These are phyloP conservation scores for Debaryomyces udenii DNA, from an alignment of 1,139 yeast genomes.

Conservation along the genomic window DNA sequence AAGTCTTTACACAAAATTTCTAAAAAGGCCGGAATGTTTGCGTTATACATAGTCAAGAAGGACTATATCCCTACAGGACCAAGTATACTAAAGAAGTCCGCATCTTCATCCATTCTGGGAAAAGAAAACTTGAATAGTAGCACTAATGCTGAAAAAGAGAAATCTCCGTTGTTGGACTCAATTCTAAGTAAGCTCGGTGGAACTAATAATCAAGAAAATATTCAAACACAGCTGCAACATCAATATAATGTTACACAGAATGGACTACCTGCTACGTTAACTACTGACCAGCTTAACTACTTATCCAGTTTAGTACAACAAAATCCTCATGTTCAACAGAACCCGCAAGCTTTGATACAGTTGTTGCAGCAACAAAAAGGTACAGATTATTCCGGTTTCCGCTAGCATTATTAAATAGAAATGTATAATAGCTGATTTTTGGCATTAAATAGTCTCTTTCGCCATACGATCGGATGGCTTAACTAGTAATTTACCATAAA, in stretches of 20 bases:
- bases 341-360: slow-evolving; percentile 24
- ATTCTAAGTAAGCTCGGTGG: slow-evolving; percentile 21
- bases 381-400: slow-evolving; percentile 4
- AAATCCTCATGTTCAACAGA: slow-evolving; percentile 27
- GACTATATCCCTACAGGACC: slow-evolving; percentile 33
- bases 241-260: slow-evolving; percentile 1
- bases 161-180: slow-evolving; percentile 20
- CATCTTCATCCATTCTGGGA: slow-evolving; percentile 6
- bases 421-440: slow-evolving; percentile 2
- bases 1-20: slow-evolving; percentile 20
- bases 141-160: slow-evolving; percentile 1
- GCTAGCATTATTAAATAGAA: slow-evolving; percentile 2
- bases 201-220: slow-evolving; percentile 1
- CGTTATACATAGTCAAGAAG: slow-evolving; percentile 50
- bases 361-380: slow-evolving; percentile 20
- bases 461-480: background rate
- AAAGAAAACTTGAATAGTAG: background rate
- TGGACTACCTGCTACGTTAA: slow-evolving; percentile 10
- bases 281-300: slow-evolving; percentile 19
- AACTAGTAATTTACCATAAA: background rate
- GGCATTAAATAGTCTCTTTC: background rate
- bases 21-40: slow-evolving; percentile 40
- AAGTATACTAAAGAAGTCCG: slow-evolving; percentile 24
- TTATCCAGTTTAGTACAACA: slow-evolving; percentile 22
- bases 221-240: slow-evolving; percentile 9